Evolutionary conservation across 306 rosid genomes (phyloP).

Genomic region (Vigna trinervia): DNA sequence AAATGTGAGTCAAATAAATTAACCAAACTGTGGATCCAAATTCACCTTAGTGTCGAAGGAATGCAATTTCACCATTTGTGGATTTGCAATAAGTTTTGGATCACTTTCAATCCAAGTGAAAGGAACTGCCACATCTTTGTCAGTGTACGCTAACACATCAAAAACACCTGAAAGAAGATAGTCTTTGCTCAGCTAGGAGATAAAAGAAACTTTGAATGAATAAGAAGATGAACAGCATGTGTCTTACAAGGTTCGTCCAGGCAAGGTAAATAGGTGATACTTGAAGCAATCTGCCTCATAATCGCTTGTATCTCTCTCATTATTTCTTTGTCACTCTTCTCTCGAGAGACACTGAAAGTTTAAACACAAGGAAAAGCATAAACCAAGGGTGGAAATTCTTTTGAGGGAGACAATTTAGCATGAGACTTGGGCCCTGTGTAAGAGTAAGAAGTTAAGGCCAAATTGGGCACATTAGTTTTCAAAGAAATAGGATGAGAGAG

Average conservation of each 20-base stretch:
- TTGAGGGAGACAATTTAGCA: not conserved
- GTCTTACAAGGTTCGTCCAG: slow-evolving; percentile 89
- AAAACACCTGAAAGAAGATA: slow-evolving; percentile 71
- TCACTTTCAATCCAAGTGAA: slow-evolving; percentile 99
- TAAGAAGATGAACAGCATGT: not conserved
- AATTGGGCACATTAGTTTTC: no score
- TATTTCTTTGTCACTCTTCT: slow-evolving; percentile 97
- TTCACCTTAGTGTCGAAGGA: slow-evolving; percentile 96
- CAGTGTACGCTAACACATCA: slow-evolving; percentile 97
- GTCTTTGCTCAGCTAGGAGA: not conserved
- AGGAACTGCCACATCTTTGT: slow-evolving; percentile 92
- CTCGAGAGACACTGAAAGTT: slow-evolving; percentile 72
- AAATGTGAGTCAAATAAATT: not conserved
- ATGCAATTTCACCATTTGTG: slow-evolving; percentile 98
- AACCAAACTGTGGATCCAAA: slow-evolving; percentile 31
- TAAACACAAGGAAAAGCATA: not conserved
- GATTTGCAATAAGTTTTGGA: slow-evolving; percentile 94
- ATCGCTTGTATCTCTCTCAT: slow-evolving; percentile 99
- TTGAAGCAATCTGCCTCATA: slow-evolving; percentile 98
- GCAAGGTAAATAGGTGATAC: slow-evolving; percentile 98
- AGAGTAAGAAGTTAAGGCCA: not conserved
- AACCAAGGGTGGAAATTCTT: not conserved
- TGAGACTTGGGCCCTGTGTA: not conserved
- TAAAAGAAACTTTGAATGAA: not conserved
- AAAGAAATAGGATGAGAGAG: not conserved